Evolutionary conservation across 306 rosid genomes (phyloP).

Genomic region (Trifolium dubium): DNA sequence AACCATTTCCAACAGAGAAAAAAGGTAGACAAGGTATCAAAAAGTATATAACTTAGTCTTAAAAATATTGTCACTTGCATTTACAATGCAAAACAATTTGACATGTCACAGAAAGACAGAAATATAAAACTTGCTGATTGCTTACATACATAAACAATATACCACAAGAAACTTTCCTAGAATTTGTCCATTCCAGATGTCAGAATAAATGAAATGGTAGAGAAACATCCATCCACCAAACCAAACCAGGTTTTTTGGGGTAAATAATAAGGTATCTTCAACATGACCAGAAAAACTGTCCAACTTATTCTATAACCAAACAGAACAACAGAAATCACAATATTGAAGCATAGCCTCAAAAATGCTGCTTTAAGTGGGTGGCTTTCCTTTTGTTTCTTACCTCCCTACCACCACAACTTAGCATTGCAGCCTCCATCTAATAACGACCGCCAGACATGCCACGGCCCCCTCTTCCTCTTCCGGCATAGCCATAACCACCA

Average conservation of each 20-base stretch:
- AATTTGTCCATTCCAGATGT: slow-evolving; percentile 25
- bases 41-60: slow-evolving; percentile 16
- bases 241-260: slow-evolving; percentile 38
- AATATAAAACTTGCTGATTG: slow-evolving; percentile 34
- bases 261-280: slow-evolving; percentile 4
- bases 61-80: slow-evolving; percentile 36
- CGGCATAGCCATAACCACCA: slow-evolving; percentile 62
- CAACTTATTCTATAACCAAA: slow-evolving; percentile 41
- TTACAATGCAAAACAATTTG: slow-evolving; percentile 45
- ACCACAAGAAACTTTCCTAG: slow-evolving; percentile 43
- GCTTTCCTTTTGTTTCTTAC: slow-evolving; percentile 29
- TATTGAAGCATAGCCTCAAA: slow-evolving; percentile 31
- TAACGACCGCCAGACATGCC: slow-evolving; percentile 32
- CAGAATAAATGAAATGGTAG: slow-evolving; percentile 17
- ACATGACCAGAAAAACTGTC: slow-evolving; percentile 35
- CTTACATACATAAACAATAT: slow-evolving; percentile 40
- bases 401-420: slow-evolving; percentile 36
- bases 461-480: slow-evolving; percentile 65
- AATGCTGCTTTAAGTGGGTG: slow-evolving; percentile 39
- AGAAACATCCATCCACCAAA: slow-evolving; percentile 18
- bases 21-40: background rate
- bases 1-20: too few species aligned
- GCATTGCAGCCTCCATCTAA: slow-evolving; percentile 39
- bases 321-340: slow-evolving; percentile 37
- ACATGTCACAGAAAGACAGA: slow-evolving; percentile 23